These are phyloP conservation scores for Cucumis melo DNA, from an alignment of 306 rosid species.

Conservation along the genomic window DNA sequence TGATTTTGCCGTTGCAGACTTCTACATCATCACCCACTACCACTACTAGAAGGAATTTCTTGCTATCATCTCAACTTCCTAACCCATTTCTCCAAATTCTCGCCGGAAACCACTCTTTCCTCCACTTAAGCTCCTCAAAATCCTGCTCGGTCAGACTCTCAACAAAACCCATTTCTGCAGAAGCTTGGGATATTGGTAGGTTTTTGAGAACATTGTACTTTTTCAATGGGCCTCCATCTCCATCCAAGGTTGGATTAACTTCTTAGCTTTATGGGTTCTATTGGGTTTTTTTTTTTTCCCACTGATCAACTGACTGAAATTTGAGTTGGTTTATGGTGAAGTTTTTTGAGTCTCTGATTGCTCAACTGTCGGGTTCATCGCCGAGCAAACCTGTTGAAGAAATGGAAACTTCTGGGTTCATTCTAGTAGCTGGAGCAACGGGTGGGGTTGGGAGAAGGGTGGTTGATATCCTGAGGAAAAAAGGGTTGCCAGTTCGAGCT, in stretches of 20 bases:
- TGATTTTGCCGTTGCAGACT: constrained; percentile 33
- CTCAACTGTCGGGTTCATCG: constrained; percentile 47
- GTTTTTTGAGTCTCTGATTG: constrained; percentile 70
- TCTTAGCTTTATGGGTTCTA: neutral
- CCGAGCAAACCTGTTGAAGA: constrained; percentile 31
- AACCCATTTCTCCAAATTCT: constrained; percentile 62
- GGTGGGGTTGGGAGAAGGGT: constrained; percentile 97
- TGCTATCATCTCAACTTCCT: constrained; percentile 31
- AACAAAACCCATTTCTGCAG: constrained; percentile 35
- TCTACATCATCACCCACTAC: constrained; percentile 32
- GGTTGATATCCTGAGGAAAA: constrained; percentile 53
- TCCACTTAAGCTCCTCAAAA: constrained; percentile 17
- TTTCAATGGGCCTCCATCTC: constrained; percentile 77
- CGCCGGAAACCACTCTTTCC: constrained; percentile 23
- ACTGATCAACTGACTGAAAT: constrained; percentile 25
- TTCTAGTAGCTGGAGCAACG: constrained; percentile 88
- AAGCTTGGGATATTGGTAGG: constrained; percentile 81
- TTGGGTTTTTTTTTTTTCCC: neutral
- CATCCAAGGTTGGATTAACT: constrained; percentile 45
- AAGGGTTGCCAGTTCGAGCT: constrained; percentile 69
- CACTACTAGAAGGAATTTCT: constrained; percentile 18
- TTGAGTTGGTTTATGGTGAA: constrained; percentile 30
- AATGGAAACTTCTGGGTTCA: constrained; percentile 64
- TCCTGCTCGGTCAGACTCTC: constrained; percentile 20
- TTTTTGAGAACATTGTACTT: constrained; percentile 61